These are phyloP conservation scores for Coniella lustricola DNA, from an alignment of 2,329 filamentous ascomycete species.

Conservation along the genomic window DNA sequence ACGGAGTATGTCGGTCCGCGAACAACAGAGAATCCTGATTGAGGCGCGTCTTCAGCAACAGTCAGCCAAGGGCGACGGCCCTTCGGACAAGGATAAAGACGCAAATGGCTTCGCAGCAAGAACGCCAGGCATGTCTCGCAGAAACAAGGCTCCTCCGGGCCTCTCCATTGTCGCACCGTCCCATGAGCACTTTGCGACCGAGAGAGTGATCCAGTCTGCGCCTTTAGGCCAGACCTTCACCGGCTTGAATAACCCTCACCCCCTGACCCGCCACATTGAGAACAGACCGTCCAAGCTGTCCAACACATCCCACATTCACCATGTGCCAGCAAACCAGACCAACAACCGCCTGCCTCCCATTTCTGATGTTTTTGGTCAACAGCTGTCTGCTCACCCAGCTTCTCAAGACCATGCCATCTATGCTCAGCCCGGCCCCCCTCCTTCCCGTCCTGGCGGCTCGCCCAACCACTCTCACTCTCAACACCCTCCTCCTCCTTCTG, in stretches of 20 bases:
- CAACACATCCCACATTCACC: conserved; percentile 84
- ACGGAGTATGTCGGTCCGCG: conserved; percentile 84
- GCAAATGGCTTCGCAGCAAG: conserved; percentile 48
- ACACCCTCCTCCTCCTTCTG: conserved; percentile 45
- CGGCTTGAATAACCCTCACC: conserved; percentile 72
- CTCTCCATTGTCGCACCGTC: conserved; percentile 93
- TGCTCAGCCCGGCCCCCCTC: conserved; percentile 56
- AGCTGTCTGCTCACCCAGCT: conserved; percentile 57
- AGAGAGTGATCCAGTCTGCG: conserved; percentile 94
- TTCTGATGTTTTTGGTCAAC: conserved; percentile 86
- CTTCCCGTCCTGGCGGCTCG: conserved; percentile 65
- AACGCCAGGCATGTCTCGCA: conserved; percentile 65
- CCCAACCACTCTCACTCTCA: conserved; percentile 60
- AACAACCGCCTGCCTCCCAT: conserved; percentile 90
- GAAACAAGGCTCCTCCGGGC: conserved; percentile 78
- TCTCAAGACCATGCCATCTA: conserved; percentile 43
- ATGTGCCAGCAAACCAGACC: conserved; percentile 80
- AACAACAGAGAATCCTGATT: conserved; percentile 92
- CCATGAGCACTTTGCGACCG: conserved; percentile 84
- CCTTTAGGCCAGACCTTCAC: conserved; percentile 94
- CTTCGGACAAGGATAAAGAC: conserved; percentile 49
- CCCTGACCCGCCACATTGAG: conserved; percentile 67
- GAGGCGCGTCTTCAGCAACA: conserved; percentile 86
- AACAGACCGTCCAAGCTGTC: conserved; percentile 79
- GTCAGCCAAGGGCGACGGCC: conserved; percentile 68